Conservation (phyloP, 2,329 filamentous ascomycete species). For the Botrytis porri region DNA sequence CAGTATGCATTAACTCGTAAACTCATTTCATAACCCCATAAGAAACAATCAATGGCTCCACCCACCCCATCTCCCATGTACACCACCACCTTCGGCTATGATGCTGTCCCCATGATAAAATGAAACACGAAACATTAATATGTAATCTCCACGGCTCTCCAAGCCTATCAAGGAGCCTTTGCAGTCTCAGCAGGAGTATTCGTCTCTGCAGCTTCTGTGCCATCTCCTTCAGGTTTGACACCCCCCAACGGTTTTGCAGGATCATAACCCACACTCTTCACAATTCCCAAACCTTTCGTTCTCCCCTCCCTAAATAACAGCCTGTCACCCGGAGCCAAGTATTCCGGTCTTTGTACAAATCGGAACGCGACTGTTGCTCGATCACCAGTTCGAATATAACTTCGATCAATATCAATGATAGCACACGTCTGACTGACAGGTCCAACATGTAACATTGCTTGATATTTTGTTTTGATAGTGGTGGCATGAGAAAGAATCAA, state of each 20-base stretch:
- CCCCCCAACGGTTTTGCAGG: constrained; percentile 47
- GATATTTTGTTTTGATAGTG: constrained; percentile 94
- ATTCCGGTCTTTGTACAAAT: constrained; percentile 93
- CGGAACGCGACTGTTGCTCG: constrained; percentile 91
- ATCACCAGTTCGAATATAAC: constrained; percentile 90
- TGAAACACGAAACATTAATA: not conserved
- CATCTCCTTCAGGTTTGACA: constrained; percentile 9
- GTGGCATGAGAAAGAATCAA: constrained; percentile 94
- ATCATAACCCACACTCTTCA: constrained; percentile 89
- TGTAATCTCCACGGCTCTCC: not conserved
- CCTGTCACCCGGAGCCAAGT: constrained; percentile 81
- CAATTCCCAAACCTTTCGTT: constrained; percentile 92
- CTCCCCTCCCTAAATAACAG: constrained; percentile 91
- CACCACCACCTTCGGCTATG: not conserved
- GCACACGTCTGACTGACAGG: constrained; percentile 93
- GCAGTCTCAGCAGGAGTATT: not conserved
- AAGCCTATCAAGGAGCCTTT: not conserved
- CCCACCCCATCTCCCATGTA: too few relatives aligned
- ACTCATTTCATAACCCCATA: not conserved
- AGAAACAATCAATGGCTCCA: not conserved
- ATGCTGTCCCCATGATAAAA: not conserved
- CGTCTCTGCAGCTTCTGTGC: not conserved
- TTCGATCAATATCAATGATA: constrained; percentile 96
- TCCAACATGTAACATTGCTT: constrained; percentile 97
- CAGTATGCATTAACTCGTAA: not conserved